Evolutionary conservation across 768 basidiomycete genomes (phyloP), one percentile per base, ranked within the genome.

Genomic region (Trametes cubensis): DNA sequence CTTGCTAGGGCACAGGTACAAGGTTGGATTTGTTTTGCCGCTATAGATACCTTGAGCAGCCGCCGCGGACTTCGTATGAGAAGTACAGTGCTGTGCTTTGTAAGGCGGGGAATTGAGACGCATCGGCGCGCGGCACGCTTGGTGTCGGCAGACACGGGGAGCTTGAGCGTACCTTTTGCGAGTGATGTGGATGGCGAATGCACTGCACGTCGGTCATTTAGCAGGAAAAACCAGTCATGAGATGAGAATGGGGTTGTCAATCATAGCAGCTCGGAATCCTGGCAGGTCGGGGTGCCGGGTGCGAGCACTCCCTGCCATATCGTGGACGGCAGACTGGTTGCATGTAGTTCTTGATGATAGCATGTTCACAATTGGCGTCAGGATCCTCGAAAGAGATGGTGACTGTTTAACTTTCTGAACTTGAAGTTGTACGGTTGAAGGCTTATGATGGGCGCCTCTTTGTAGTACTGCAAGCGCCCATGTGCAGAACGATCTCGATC

Each of bases 71-170:
- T 34, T 34, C 34, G 34, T 34, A 34, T 10, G 6, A 34, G 34
- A 34, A 34, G 28, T 28, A 34, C 2, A 34, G 6, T 10, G 34
- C n/a, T 34, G 49, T 10, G 4, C 7, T 28, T 52, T 13, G 25
- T 45, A 42, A 47, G 41, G 34, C 49, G 58, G 49, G 20, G 49
- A 59, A 51, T 51, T 44, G 58, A 41, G 57, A 51, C 57, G 39
- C 15, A 18, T 56, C 55, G 44, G 55, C 55, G 55, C 3, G 26
- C 40, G 41, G 45, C 18, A 38, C 41, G 40, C 17, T 23, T 47
- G 44, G 14, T 39, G 45, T 47, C 55, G 55, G 55, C 55, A 56
- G 55, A 28, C 44, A 39, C 51, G 44, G 14, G 44, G 46, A 55
- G 4, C 14, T 20, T 46, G 21, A 7, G 18, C n/a, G 58, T 58